Conservation (phyloP, 257 asterid species). For the Craterostigma plantagineum region DNA sequence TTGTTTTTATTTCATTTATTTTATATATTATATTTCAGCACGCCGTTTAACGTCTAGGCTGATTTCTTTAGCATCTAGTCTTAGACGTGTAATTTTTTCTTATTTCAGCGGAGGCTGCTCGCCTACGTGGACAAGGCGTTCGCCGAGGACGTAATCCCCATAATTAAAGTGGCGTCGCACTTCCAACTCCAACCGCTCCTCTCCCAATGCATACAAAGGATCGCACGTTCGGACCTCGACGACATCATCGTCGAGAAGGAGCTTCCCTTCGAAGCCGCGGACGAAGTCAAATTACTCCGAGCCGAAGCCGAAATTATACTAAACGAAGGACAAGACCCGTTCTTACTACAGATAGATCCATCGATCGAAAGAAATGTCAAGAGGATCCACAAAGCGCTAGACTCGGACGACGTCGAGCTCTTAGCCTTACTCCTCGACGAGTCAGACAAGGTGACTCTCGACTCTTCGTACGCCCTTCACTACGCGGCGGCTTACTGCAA, state of each 20-base stretch:
- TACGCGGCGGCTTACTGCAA: constrained; percentile 79
- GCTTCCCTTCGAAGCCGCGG: constrained; percentile 34
- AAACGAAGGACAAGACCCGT: no score
- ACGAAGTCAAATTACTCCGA: constrained; percentile 27
- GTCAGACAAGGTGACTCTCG: constrained; percentile 50
- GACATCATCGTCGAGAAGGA: constrained; percentile 46
- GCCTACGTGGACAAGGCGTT: constrained; percentile 56
- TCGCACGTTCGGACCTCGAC: constrained; percentile 51
- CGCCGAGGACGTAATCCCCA: constrained; percentile 64
- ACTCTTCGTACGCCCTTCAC: constrained; percentile 61
- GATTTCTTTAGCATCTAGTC: no score
- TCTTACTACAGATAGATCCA: constrained; percentile 11
- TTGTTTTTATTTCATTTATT: no score
- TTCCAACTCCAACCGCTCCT: constrained; percentile 32
- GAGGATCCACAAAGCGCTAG: constrained; percentile 59
- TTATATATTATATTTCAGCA: no score
- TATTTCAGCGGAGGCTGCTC: constrained; percentile 53
- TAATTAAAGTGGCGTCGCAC: constrained; percentile 45
- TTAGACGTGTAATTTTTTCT: no score
- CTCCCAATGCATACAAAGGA: constrained; percentile 29
- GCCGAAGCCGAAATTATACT: constrained; percentile 18
- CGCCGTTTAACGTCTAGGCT: no score
- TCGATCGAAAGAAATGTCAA: constrained; percentile 26
- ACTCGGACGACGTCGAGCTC: constrained; percentile 56
- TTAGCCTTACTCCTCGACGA: constrained; percentile 47